Evolutionary conservation across 768 basidiomycete genomes (phyloP).

Genomic region (Lactarius tabidus): DNA sequence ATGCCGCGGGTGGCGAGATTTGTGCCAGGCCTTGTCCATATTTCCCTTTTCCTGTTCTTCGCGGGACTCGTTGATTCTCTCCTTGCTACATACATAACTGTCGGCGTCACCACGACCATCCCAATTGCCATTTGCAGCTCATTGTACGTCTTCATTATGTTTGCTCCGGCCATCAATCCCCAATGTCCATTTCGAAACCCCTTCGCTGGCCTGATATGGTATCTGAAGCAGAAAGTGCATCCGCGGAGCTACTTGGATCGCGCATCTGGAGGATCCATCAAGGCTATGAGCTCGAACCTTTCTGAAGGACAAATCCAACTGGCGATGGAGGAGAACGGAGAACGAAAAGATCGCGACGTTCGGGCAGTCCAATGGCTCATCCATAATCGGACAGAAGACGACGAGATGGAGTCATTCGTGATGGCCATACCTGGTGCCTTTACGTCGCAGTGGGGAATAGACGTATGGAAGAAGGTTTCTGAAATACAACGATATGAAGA

Average conservation of each 20-base stretch:
- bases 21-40: conserved; percentile 46
- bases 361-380: not conserved
- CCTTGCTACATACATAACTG: conserved; percentile 27
- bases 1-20: conserved; percentile 40
- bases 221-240: conserved; percentile 3
- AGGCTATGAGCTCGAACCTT: not conserved
- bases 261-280: not conserved
- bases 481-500: not conserved
- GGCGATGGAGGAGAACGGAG: not conserved
- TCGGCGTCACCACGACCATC: conserved; percentile 4
- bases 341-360: not conserved
- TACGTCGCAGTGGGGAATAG: not conserved
- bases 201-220: conserved; percentile 11
- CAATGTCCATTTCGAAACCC: conserved; percentile 15
- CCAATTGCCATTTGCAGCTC: conserved; percentile 11
- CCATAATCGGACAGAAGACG: not conserved
- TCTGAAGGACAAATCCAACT: not conserved
- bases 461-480: not conserved
- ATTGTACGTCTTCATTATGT: conserved; percentile 14
- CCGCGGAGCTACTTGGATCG: not conserved
- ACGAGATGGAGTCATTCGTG: conserved; percentile 7
- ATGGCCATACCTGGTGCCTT: not conserved
- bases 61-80: conserved; percentile 45
- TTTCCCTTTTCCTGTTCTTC: conserved; percentile 48
- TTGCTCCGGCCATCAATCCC: conserved; percentile 3